These are phyloP conservation scores for Lathyrus oleraceus DNA, from an alignment of 306 rosid genomes.

Conservation along the genomic window DNA sequence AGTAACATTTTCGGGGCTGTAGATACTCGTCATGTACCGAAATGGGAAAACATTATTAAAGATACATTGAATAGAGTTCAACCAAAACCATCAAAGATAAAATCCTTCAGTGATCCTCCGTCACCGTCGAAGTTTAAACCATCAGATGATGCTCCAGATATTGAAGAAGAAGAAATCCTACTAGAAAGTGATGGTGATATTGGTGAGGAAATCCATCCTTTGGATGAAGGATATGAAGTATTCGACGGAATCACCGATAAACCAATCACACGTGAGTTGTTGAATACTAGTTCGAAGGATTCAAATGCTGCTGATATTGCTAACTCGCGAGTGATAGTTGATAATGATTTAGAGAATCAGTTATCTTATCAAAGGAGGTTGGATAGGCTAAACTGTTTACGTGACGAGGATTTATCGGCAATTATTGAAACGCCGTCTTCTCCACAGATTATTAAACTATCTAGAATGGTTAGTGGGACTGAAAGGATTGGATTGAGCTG, in stretches of 20 bases:
- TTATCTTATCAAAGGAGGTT: slow-evolving; percentile 61
- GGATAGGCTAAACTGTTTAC: slow-evolving; percentile 64
- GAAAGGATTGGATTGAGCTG: slow-evolving; percentile 91
- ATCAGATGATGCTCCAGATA: slow-evolving; percentile 54
- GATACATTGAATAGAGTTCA: slow-evolving; percentile 69
- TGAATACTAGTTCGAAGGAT: slow-evolving; percentile 33
- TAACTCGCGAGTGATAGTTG: background rate
- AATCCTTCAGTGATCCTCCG: slow-evolving; percentile 90
- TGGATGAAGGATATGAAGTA: slow-evolving; percentile 52
- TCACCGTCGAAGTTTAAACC: slow-evolving; percentile 89
- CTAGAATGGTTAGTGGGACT: slow-evolving; percentile 67
- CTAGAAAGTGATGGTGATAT: slow-evolving; percentile 75
- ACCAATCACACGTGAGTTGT: slow-evolving; percentile 33
- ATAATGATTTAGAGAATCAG: slow-evolving; percentile 47
- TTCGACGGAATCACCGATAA: slow-evolving; percentile 36
- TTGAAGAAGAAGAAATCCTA: slow-evolving; percentile 66
- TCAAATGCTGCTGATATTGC: slow-evolving; percentile 40
- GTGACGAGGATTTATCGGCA: slow-evolving; percentile 38
- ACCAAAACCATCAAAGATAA: slow-evolving; percentile 50
- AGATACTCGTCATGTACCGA: slow-evolving; percentile 71
- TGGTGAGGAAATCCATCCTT: slow-evolving; percentile 83
- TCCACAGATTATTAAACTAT: slow-evolving; percentile 47
- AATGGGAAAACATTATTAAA: slow-evolving; percentile 82
- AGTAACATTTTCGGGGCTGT: slow-evolving; percentile 87
- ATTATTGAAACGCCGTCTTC: slow-evolving; percentile 39